Percentiles rank a stretch among this genome's conserved stretches.
Conservation (phyloP, 306 rosid species). For the Medicago lupulina region DNA sequence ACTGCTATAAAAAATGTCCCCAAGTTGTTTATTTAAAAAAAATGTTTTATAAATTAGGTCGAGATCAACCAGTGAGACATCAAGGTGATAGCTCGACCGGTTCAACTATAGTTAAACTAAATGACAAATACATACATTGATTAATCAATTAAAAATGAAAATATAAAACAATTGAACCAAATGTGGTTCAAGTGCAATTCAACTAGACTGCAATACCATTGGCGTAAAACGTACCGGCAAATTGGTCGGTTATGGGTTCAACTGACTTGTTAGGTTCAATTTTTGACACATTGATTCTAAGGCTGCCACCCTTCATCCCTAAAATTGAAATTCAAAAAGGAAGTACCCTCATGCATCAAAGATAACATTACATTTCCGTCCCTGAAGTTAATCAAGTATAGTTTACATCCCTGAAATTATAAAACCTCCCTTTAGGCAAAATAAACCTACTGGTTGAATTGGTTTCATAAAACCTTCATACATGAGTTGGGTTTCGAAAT, state of each 20-base stretch:
- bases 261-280: neutral
- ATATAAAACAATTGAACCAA: no score
- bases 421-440: neutral
- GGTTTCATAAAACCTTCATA: neutral
- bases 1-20: neutral
- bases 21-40: neutral
- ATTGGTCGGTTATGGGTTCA: neutral
- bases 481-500: neutral
- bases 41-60: neutral
- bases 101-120: no score
- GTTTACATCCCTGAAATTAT: slow-evolving; percentile 1
- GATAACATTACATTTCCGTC: neutral
- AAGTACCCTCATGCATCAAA: no score
- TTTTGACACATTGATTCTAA: neutral
- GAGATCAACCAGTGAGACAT: neutral
- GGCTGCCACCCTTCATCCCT: neutral
- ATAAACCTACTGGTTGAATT: slow-evolving; percentile 22
- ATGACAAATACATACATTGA: no score
- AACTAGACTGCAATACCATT: no score
- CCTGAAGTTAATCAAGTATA: neutral
- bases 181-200: no score
- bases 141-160: no score
- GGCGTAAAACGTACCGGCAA: neutral
- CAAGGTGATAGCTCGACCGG: neutral
- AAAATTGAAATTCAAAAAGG: no score